Evolutionary conservation across 345 rosid species (phyloP), one percentile per base, ranked within the genome.

Genomic region (Sonneratia alba): DNA sequence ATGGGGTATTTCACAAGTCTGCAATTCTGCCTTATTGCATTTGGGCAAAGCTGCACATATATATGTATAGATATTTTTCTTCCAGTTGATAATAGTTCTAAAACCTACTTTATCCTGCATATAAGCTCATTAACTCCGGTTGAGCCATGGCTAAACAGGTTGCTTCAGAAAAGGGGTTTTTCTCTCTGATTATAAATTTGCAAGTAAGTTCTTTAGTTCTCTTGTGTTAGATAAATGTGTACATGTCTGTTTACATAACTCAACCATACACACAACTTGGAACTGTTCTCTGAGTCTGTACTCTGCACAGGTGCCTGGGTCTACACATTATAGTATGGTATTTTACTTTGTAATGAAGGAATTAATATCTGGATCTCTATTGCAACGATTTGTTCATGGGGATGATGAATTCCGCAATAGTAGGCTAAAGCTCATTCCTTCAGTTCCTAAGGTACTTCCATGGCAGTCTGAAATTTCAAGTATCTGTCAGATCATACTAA

Each of bases 391-490:
- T 79, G 91, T 96, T 71, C 94, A 92, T 75, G 99, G 99, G 67
- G 99, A 96, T 69, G 99, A 96, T 77, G 99, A 92, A 77, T 96
- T 96, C 76, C 88, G 97, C 42, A 96, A 96, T 81, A 91, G 96
- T 79, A 91, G 99, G 73, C 75, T 92, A 72, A 96, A 96, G 86
- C 99, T 96, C 76, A 91, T 96, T 77, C 99, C 99, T 37, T 81
- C 87, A 34, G 98, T 96, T 80, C 96, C 98, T 14, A 91, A 96
- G 96, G 98, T 92, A 77, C 74, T 13, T 71, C 24, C 3, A 15
- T 53, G 57, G 57, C 57, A 3, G 57, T 53, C 15, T 12, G 57
- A 53, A 53, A 16, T 53, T 6, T 53, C 3, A 19, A 53, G 57
- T 53, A 6, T 53, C 22, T 53, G 32, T 57, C 13, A 24, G 63